Evolutionary conservation across 2,329 filamentous ascomycete genomes (phyloP).

Genomic region (Aureobasidium subglaciale): DNA sequence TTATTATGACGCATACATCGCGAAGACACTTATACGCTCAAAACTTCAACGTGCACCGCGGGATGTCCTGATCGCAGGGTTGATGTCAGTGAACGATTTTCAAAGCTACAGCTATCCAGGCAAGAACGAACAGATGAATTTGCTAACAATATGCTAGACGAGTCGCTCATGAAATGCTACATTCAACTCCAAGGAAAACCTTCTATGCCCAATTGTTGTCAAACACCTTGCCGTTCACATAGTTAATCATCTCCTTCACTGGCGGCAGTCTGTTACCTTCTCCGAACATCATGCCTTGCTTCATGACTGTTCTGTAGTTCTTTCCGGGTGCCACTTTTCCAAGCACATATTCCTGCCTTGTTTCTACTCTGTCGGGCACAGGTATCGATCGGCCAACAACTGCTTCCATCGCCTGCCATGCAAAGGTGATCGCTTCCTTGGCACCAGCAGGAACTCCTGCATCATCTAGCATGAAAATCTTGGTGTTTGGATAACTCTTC

Average conservation of each 20-base stretch:
- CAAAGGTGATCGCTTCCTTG: slow-evolving; percentile 55
- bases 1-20: no score
- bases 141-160: no score
- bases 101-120: no score
- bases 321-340: slow-evolving; percentile 49
- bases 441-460: slow-evolving; percentile 51
- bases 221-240: slow-evolving; percentile 42
- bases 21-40: no score
- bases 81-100: no score
- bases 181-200: not conserved
- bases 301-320: slow-evolving; percentile 50
- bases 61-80: no score
- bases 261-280: slow-evolving; percentile 37
- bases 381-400: slow-evolving; percentile 49
- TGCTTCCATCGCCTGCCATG: slow-evolving; percentile 55
- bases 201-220: slow-evolving; percentile 38
- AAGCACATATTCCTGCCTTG: slow-evolving; percentile 44
- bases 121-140: no score
- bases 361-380: slow-evolving; percentile 50
- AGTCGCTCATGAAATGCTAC: no score
- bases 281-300: slow-evolving; percentile 47
- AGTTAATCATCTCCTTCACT: slow-evolving; percentile 46
- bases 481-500: slow-evolving; percentile 40
- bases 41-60: no score
- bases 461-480: slow-evolving; percentile 50